Conservation (phyloP, 1,284 basidiomycete genomes). For the Amanita bisporigera region DNA sequence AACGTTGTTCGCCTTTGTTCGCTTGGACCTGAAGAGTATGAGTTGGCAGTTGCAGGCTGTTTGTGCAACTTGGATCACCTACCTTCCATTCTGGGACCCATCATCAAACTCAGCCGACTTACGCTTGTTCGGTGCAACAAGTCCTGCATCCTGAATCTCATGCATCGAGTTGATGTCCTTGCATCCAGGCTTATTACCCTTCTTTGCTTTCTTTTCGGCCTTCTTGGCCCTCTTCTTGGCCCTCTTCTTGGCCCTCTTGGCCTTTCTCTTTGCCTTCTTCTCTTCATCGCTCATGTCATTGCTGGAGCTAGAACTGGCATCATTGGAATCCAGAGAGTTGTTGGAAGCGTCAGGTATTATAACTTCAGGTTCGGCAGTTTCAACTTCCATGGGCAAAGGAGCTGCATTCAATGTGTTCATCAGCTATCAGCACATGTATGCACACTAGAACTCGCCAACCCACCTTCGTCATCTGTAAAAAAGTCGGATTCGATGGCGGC, state of each 20-base stretch:
- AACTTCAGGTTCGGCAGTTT: neutral
- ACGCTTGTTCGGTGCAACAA: neutral
- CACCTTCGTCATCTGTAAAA: too few relatives aligned
- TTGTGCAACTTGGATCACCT: neutral
- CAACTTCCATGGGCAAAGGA: too few relatives aligned
- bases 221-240: neutral
- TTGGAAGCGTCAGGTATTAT: neutral
- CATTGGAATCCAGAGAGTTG: neutral
- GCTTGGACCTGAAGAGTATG: neutral
- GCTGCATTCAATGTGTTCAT: too few relatives aligned
- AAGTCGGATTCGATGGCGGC: too few relatives aligned
- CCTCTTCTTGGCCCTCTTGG: neutral
- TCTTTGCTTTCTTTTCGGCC: neutral
- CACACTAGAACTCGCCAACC: too few relatives aligned
- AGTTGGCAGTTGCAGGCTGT: neutral
- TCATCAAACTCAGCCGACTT: neutral
- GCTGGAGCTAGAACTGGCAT: neutral
- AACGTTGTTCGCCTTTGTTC: neutral
- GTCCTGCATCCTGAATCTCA: neutral
- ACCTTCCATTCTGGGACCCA: neutral
- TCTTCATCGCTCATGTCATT: neutral
- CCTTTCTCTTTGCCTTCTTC: neutral
- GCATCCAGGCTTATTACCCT: neutral
- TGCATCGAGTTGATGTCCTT: neutral
- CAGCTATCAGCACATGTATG: too few relatives aligned